Conservation (phyloP, 1,284 basidiomycete species). For the Albatrellus sp. region DNA sequence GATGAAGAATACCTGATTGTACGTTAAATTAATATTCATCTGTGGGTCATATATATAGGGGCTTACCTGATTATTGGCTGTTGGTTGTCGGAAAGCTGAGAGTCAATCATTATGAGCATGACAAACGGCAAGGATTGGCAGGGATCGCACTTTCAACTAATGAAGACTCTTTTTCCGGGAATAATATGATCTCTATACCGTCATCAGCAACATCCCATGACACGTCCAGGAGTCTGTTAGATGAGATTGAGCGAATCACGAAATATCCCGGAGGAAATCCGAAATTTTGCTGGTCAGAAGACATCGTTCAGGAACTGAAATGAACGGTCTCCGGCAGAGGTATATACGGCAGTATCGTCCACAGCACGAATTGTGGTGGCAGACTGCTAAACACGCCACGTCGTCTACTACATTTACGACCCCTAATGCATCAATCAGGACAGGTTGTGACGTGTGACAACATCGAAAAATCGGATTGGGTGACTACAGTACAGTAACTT, state of each 20-base stretch:
- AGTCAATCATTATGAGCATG: neutral
- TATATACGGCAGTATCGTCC: no score
- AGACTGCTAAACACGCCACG: no score
- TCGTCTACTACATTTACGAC: no score
- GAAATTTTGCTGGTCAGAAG: conserved; percentile 7
- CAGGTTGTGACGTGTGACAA: no score
- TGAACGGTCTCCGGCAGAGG: neutral
- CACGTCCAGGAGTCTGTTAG: conserved; percentile 52
- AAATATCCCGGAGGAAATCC: conserved; percentile 75
- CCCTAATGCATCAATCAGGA: no score
- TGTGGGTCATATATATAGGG: neutral
- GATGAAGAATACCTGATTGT: conserved; percentile 60
- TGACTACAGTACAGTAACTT: no score
- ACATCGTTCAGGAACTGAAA: no score
- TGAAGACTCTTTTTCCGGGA: conserved; percentile 58
- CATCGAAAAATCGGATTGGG: no score
- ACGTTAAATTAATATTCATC: neutral
- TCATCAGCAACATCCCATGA: conserved; percentile 43
- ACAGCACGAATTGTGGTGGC: no score
- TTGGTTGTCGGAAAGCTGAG: conserved; percentile 50
- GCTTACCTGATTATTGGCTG: conserved; percentile 59
- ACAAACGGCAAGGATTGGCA: conserved; percentile 2
- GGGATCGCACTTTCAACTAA: conserved; percentile 50
- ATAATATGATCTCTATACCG: conserved; percentile 52
- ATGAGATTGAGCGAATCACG: conserved; percentile 50